phyloP scores from a whole-genome alignment of 768 basidiomycete species.

The Suillus subalutaceus region DNA sequence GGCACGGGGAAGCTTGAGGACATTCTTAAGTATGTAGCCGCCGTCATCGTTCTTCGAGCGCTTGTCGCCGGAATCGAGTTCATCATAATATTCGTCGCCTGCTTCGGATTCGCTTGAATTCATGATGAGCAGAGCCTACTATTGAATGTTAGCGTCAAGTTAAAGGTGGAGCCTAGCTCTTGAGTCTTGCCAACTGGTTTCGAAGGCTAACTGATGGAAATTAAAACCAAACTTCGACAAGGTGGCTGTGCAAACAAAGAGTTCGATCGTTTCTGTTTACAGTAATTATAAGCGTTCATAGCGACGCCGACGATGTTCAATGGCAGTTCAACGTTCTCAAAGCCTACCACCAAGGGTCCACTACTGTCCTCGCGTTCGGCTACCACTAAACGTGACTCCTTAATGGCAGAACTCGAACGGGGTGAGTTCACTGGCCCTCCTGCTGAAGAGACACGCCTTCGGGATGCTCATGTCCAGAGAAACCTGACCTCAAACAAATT shows the following conservation, averaged over 20 bases:
- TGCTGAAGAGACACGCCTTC: not conserved
- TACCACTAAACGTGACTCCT: slow-evolving; percentile 61
- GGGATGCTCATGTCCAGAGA: slow-evolving; percentile 5
- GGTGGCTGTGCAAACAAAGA: slow-evolving; percentile 5
- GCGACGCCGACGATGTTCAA: not conserved
- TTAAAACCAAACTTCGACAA: not conserved
- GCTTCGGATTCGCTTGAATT: slow-evolving; percentile 27
- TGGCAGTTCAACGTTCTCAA: slow-evolving; percentile 7
- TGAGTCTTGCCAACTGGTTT: not conserved
- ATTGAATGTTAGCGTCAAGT: not conserved
- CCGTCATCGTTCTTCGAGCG: slow-evolving; percentile 11
- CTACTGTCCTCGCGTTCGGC: slow-evolving; percentile 30
- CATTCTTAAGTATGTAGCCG: slow-evolving; percentile 41
- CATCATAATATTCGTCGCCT: slow-evolving; percentile 22
- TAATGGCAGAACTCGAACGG: slow-evolving; percentile 69
- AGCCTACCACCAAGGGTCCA: not conserved
- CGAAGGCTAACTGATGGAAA: not conserved
- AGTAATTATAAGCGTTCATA: not conserved
- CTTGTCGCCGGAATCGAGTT: slow-evolving; percentile 9
- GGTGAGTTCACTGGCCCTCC: slow-evolving; percentile 38
- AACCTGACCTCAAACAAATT: slow-evolving; percentile 7
- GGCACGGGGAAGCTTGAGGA: slow-evolving; percentile 56
- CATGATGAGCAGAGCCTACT: slow-evolving; percentile 6
- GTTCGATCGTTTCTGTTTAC: not conserved
- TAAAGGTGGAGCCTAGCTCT: not conserved